phyloP scores from a whole-genome alignment of 2,329 filamentous ascomycete genomes.

The Colletotrichum australisinense region DNA sequence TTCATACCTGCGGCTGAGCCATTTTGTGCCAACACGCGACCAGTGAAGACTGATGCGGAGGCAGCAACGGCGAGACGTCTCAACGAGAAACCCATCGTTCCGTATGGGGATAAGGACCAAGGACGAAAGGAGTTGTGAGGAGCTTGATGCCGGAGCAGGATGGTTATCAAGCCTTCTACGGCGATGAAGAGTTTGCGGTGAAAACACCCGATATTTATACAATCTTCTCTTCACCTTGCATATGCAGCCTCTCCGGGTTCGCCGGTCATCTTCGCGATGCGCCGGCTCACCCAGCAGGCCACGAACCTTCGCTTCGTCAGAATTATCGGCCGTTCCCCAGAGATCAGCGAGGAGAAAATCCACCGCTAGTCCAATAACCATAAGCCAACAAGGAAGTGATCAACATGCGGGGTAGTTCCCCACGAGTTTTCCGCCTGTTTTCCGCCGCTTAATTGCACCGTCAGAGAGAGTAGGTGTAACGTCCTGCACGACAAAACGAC shows the following conservation, averaged over 20 bases:
- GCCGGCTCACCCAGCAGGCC: not conserved
- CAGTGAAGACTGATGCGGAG: not conserved
- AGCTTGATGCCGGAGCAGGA: not conserved
- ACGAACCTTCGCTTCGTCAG: constrained; percentile 13
- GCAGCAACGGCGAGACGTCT: constrained; percentile 10
- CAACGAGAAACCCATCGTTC: constrained; percentile 4
- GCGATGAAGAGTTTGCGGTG: not conserved
- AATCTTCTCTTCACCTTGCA: not conserved
- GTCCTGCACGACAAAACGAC: not conserved
- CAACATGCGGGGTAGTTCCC: not conserved
- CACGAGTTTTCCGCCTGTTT: constrained; percentile 14
- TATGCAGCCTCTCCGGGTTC: not conserved
- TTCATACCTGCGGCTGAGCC: not conserved
- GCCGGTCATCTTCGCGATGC: constrained; percentile 7
- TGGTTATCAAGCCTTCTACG: not conserved
- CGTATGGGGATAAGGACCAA: not conserved
- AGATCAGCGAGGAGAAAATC: constrained; percentile 10
- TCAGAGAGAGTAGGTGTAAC: constrained; percentile 9
- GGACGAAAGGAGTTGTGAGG: not conserved
- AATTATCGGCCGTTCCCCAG: constrained; percentile 28
- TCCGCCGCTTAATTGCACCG: not conserved
- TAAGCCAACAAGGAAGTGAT: not conserved
- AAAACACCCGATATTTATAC: constrained; percentile 1
- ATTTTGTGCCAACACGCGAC: not conserved
- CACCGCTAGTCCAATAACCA: not conserved